Evolutionary conservation across 129 eudicot species (phyloP).

Genomic region (Pseudognaphalium luteoalbum): DNA sequence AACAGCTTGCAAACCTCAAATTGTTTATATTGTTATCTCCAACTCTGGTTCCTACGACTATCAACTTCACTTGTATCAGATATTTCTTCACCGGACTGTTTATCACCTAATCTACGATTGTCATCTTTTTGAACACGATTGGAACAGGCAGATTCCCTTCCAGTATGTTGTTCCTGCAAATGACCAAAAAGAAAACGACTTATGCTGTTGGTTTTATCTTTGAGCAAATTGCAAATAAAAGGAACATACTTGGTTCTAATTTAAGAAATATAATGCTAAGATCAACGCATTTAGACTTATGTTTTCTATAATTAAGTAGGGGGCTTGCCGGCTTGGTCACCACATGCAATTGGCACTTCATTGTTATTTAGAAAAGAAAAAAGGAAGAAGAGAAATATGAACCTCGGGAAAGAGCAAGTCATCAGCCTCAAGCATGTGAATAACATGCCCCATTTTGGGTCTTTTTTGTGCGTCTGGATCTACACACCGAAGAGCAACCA

Average conservation of each 20-base stretch:
- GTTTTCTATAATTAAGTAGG: no score
- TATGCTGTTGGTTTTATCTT: not conserved
- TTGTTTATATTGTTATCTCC: slow-evolving; percentile 41
- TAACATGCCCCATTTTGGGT: slow-evolving; percentile 94
- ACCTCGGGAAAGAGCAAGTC: slow-evolving; percentile 76
- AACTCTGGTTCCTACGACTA: slow-evolving; percentile 42
- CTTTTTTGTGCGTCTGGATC: slow-evolving; percentile 96
- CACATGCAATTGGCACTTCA: not conserved
- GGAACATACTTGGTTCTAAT: not conserved
- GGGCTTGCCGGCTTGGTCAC: no score
- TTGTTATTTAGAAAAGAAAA: not conserved
- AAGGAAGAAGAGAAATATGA: slow-evolving; percentile 26
- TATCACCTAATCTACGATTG: slow-evolving; percentile 32
- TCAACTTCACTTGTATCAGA: slow-evolving; percentile 71
- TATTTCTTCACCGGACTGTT: slow-evolving; percentile 39
- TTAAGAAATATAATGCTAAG: not conserved
- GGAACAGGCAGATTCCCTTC: slow-evolving; percentile 56
- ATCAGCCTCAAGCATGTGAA: slow-evolving; percentile 98
- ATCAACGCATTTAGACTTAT: not conserved
- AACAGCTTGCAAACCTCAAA: slow-evolving; percentile 35
- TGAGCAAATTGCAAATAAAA: not conserved
- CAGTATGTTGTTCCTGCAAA: slow-evolving; percentile 50
- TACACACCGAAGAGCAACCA: slow-evolving; percentile 90
- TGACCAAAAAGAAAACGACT: not conserved
- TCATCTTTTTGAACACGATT: slow-evolving; percentile 47